Base-by-base conservation (phyloP, 257 asterid genomes). In the Avicennia marina region DNA sequence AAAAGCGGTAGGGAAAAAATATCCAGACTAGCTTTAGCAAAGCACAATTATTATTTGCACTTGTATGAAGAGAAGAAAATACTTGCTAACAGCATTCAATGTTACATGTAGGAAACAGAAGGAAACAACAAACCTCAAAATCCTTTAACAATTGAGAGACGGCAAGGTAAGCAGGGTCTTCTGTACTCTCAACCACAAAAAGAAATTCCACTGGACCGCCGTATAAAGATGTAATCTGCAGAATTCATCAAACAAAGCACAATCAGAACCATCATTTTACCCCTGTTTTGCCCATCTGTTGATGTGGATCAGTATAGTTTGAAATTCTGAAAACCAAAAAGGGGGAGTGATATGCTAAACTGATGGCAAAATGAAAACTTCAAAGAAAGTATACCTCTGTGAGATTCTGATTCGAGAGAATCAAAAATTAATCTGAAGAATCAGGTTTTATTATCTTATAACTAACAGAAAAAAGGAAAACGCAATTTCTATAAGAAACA, bases 181-280 rank as follows among this genome's bases (percentile, higher is more conserved):
- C 91, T 27, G 72, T 80, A 71, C 95, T 86, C 36, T 93, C 97
- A 59, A 93, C 96, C 49, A 93, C 85, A 71, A 93, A 93, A 56
- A 89, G 84, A 73, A 89, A 93, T 65, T 93, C 95, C 76, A 86
- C 39, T 11, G 97, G 96, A 33, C 99, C 97, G 11, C 99, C 99
- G 70, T 89, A 89, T 64, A 93, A 77, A 72, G 94, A 86, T 45
- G 99, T 93, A 69, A 89, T 78, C 99, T 93, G 95, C 74, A 71
- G 52, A 57, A 72, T 70, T 60, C 61, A 76, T 43, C 46, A 58
- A 66, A 47, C 58, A 58, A 34, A 56, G 9, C 29, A 61, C 33
- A 52, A 41, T 16, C 29, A 50, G 67, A 50, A 64, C 48, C 7
- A 61, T 15, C 16, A 32, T 53, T 62, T 47, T 67, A 20, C 13